Evolutionary conservation across 2,329 filamentous ascomycete genomes (phyloP).

Genomic region (Fusarium pilosicola): DNA sequence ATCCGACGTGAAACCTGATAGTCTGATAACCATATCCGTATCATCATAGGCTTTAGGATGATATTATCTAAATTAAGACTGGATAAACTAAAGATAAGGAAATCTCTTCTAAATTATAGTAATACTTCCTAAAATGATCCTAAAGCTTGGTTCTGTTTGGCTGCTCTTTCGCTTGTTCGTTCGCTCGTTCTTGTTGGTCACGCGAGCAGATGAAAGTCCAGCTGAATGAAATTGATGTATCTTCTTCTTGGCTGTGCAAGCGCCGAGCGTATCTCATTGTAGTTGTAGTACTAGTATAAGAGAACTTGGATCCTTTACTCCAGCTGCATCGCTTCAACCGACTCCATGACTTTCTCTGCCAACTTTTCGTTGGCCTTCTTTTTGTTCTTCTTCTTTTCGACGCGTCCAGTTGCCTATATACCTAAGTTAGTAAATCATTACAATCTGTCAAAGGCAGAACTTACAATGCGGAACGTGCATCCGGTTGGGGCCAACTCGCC

Average conservation of each 20-base stretch:
- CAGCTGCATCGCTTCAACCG: no score
- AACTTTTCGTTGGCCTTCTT: neutral
- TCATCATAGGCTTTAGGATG: neutral
- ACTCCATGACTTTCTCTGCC: neutral
- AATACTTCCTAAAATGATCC: no score
- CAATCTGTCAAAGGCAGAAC: neutral
- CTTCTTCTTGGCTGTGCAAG: neutral
- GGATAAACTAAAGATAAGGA: rapidly evolving
- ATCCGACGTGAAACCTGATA: neutral
- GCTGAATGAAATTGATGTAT: neutral
- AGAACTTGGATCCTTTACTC: no score
- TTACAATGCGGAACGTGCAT: rapidly evolving
- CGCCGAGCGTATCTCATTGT: no score
- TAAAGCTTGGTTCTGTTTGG: no score
- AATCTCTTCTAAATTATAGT: no score
- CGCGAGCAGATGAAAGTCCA: neutral
- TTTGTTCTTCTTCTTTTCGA: neutral
- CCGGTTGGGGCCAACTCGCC: neutral
- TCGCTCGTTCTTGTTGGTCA: no score
- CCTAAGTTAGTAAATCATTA: neutral
- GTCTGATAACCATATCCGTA: neutral
- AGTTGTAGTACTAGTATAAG: no score
- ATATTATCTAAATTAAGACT: neutral
- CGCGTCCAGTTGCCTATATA: neutral
- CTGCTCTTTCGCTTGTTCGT: no score